Percentiles rank a stretch among this genome's conserved stretches.
These are phyloP conservation scores for Glebionis coronaria DNA, from an alignment of 129 eudicot species.

Conservation along the genomic window DNA sequence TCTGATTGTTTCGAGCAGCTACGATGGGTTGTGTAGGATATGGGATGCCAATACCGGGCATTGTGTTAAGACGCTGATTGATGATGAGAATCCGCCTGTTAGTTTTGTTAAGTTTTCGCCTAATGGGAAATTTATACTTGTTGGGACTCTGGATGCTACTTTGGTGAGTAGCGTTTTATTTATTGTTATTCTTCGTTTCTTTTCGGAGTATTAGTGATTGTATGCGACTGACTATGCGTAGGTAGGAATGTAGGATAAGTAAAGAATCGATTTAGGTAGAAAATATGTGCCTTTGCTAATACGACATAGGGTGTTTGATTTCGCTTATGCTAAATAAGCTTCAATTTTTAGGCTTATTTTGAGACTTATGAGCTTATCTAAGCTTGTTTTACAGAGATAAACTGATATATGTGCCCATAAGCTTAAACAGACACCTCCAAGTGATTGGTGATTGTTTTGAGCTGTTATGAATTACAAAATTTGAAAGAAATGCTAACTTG, in stretches of 20 bases:
- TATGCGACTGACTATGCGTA: too few species aligned
- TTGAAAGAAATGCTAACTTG: neutral
- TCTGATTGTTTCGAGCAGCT: conserved; percentile 78
- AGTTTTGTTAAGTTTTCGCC: conserved; percentile 89
- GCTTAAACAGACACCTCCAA: too few species aligned
- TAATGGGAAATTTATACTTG: conserved; percentile 84
- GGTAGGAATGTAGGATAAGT: too few species aligned
- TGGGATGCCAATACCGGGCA: conserved; percentile 96
- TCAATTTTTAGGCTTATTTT: too few species aligned
- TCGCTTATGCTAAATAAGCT: too few species aligned
- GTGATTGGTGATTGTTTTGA: neutral
- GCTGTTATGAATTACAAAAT: neutral
- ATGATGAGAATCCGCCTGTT: conserved; percentile 97
- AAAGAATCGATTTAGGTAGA: too few species aligned
- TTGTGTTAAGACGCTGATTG: conserved; percentile 89
- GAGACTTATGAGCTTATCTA: too few species aligned
- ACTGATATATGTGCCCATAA: too few species aligned
- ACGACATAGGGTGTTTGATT: too few species aligned
- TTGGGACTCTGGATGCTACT: conserved; percentile 87
- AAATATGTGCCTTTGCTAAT: too few species aligned
- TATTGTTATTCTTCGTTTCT: neutral
- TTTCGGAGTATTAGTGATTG: too few species aligned
- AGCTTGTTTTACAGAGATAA: too few species aligned
- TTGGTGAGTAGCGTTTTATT: conserved; percentile 58
- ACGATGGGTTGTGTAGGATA: conserved; percentile 89